Conservation (phyloP, 1,284 basidiomycete genomes). For the Meripilus lineatus region DNA sequence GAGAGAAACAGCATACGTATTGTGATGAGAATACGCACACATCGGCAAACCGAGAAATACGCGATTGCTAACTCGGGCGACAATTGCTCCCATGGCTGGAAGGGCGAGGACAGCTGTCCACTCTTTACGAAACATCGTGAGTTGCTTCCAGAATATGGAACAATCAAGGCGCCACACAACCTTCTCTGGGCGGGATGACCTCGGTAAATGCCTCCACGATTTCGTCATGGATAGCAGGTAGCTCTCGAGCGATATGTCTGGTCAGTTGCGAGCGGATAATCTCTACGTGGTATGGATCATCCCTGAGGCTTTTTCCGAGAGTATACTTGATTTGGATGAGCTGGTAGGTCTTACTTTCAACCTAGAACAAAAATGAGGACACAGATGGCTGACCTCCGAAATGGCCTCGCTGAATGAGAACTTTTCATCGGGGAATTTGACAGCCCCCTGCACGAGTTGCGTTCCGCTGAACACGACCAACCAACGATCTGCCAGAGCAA, state of each 20-base stretch:
- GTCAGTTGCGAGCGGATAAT: slow-evolving; percentile 33
- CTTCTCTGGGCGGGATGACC: slow-evolving; percentile 20
- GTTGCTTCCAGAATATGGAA: neutral
- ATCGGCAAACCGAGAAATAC: slow-evolving; percentile 40
- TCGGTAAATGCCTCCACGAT: slow-evolving; percentile 30
- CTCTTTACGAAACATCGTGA: slow-evolving; percentile 15
- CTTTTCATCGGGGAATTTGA: slow-evolving; percentile 30
- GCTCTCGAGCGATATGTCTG: slow-evolving; percentile 30
- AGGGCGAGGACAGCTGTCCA: slow-evolving; percentile 27
- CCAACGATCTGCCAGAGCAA: slow-evolving; percentile 28
- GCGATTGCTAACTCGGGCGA: slow-evolving; percentile 40
- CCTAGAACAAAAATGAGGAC: neutral
- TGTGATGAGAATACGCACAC: slow-evolving; percentile 23
- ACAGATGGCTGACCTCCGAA: slow-evolving; percentile 66
- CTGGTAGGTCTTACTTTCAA: too few species aligned
- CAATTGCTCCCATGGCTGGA: slow-evolving; percentile 34
- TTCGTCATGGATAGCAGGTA: slow-evolving; percentile 34
- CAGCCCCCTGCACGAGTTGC: slow-evolving; percentile 30
- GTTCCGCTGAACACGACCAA: slow-evolving; percentile 27
- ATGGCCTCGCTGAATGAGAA: slow-evolving; percentile 85
- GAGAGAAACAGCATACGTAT: neutral
- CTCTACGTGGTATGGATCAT: slow-evolving; percentile 32
- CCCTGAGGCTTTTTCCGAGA: slow-evolving; percentile 30
- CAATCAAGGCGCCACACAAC: too few species aligned
- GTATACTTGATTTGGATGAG: slow-evolving; percentile 33